Evolutionary conservation across 2,329 filamentous ascomycete genomes (phyloP).

Genomic region (Monilinia polystroma): DNA sequence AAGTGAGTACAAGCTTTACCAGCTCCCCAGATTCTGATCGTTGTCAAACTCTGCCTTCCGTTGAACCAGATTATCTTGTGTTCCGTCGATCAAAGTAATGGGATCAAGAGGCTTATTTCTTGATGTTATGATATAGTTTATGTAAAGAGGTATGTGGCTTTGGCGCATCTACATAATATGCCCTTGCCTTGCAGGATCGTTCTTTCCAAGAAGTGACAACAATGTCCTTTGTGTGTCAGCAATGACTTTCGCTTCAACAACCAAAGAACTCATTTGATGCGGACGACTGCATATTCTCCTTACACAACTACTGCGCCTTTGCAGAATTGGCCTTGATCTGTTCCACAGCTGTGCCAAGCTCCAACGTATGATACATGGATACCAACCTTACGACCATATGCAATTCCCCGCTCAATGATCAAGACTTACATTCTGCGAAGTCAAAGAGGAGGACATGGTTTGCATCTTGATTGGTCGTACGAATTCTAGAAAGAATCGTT

Average conservation of each 20-base stretch:
- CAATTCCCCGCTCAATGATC: slow-evolving; percentile 20
- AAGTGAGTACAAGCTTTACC: slow-evolving; percentile 18
- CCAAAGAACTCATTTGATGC: slow-evolving; percentile 7
- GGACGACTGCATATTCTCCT: slow-evolving; percentile 21
- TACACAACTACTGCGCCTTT: slow-evolving; percentile 19
- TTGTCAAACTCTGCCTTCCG: slow-evolving; percentile 8
- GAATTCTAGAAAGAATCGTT: slow-evolving; percentile 9
- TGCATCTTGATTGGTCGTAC: neutral
- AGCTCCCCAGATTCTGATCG: slow-evolving; percentile 20
- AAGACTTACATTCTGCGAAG: slow-evolving; percentile 8
- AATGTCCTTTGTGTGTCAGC: slow-evolving; percentile 16
- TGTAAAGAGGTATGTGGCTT: slow-evolving; percentile 20
- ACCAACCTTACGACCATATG: slow-evolving; percentile 18
- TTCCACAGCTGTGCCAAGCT: slow-evolving; percentile 23
- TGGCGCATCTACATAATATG: slow-evolving; percentile 4
- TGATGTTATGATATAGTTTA: neutral
- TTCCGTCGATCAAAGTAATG: slow-evolving; percentile 9
- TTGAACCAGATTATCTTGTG: slow-evolving; percentile 7
- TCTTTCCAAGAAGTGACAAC: slow-evolving; percentile 15
- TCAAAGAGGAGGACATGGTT: neutral
- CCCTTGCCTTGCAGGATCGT: slow-evolving; percentile 20
- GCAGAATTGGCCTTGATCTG: slow-evolving; percentile 22
- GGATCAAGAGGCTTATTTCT: slow-evolving; percentile 1
- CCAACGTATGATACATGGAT: slow-evolving; percentile 23
- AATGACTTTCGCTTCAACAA: slow-evolving; percentile 10